Evolutionary conservation across 768 basidiomycete genomes (phyloP).

Genomic region (Collybia sordida): DNA sequence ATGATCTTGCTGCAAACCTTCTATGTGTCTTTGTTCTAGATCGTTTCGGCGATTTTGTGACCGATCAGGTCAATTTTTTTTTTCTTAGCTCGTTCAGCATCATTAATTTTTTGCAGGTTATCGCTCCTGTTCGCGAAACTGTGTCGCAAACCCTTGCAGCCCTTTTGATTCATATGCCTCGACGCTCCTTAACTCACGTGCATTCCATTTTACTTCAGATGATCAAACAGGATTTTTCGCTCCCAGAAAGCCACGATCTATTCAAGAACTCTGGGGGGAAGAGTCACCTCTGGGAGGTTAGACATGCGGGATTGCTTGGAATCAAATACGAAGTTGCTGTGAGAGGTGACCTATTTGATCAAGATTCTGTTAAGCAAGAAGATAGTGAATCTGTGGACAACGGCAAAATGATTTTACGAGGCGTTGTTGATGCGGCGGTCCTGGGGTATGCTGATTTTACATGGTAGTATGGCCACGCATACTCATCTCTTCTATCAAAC

Average conservation of each 20-base stretch:
- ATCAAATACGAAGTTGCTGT: slow-evolving; percentile 99
- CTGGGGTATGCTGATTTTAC: slow-evolving; percentile 64
- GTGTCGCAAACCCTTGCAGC: slow-evolving; percentile 93
- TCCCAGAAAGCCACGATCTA: slow-evolving; percentile 34
- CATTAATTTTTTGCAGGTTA: slow-evolving; percentile 45
- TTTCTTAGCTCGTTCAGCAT: neutral
- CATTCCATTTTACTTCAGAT: slow-evolving; percentile 86
- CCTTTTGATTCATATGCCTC: slow-evolving; percentile 84
- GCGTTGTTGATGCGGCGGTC: slow-evolving; percentile 88
- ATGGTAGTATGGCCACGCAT: neutral
- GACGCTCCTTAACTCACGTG: slow-evolving; percentile 74
- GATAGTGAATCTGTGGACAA: slow-evolving; percentile 34
- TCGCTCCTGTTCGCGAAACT: slow-evolving; percentile 96
- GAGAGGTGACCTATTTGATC: slow-evolving; percentile 75
- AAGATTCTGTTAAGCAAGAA: slow-evolving; percentile 32
- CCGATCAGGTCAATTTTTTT: slow-evolving; percentile 62
- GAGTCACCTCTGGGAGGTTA: slow-evolving; percentile 90
- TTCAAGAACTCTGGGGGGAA: slow-evolving; percentile 34
- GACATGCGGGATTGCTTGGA: slow-evolving; percentile 96
- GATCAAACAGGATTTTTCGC: slow-evolving; percentile 84
- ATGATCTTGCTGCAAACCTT: slow-evolving; percentile 80
- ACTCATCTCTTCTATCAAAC: slow-evolving; percentile 1
- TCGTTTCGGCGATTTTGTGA: slow-evolving; percentile 97
- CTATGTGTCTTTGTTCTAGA: slow-evolving; percentile 91
- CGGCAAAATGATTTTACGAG: slow-evolving; percentile 63